Evolutionary conservation across 1,284 basidiomycete genomes (phyloP).

Genomic region (Rhodotorula sp.): DNA sequence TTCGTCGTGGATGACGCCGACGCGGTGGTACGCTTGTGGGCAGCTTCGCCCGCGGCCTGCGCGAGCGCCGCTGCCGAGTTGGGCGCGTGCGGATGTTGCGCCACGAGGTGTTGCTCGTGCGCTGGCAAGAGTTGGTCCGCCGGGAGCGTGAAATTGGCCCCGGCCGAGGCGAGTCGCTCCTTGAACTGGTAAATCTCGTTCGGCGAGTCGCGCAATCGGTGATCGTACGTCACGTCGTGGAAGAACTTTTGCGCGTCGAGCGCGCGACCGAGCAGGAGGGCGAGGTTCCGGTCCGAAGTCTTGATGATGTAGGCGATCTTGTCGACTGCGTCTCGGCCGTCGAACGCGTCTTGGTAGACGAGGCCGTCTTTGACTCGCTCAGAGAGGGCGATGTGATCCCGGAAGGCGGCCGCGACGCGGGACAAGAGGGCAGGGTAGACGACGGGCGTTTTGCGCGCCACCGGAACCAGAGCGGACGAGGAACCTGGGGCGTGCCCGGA

Average conservation of each 20-base stretch:
- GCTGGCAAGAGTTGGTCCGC: not conserved
- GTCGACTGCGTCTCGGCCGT: constrained; percentile 93
- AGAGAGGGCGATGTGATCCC: constrained; percentile 68
- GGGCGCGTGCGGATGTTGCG: constrained; percentile 24
- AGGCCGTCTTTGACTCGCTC: constrained; percentile 92
- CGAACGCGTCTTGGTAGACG: constrained; percentile 93
- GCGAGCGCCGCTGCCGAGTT: constrained; percentile 16
- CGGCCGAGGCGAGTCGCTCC: constrained; percentile 44
- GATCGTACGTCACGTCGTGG: constrained; percentile 98
- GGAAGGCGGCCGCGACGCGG: constrained; percentile 89
- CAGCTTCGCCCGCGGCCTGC: constrained; percentile 5
- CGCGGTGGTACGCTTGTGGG: not conserved
- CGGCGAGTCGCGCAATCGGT: constrained; percentile 83
- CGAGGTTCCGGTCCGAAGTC: constrained; percentile 94
- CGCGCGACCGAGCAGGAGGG: constrained; percentile 86
- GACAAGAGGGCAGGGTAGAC: constrained; percentile 93
- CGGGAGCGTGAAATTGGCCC: constrained; percentile 8
- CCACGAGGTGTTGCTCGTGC: constrained; percentile 2
- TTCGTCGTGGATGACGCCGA: constrained; percentile 39
- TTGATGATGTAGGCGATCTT: constrained; percentile 97
- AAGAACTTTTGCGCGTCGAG: constrained; percentile 99
- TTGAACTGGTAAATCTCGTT: constrained; percentile 91
- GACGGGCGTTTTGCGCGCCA: constrained; percentile 20
- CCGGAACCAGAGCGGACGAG: not conserved
- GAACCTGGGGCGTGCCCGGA: constrained; percentile 2